Evolutionary conservation across 495 filamentous ascomycete species (phyloP).

Genomic region (Venustampulla echinocandica): DNA sequence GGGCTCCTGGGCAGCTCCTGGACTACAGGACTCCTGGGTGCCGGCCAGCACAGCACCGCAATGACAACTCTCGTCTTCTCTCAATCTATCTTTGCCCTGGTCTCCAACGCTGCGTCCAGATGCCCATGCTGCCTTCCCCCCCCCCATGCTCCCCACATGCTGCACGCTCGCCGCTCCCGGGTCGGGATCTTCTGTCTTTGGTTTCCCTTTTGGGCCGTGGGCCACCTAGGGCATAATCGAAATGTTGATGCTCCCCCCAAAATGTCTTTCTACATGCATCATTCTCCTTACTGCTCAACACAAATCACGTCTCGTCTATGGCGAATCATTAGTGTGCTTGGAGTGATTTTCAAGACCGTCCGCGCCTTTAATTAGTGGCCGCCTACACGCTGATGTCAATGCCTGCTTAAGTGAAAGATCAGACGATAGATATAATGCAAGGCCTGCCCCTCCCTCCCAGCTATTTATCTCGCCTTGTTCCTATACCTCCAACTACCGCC

Average conservation of each 20-base stretch:
- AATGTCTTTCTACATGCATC: constrained; percentile 10
- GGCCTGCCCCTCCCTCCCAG: constrained; percentile 18
- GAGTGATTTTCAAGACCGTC: constrained; percentile 17
- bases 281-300: constrained; percentile 14
- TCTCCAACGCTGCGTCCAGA: too few species aligned
- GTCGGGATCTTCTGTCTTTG: constrained; percentile 13
- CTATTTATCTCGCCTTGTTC: constrained; percentile 12
- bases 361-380: constrained; percentile 21
- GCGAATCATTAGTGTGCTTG: constrained; percentile 19
- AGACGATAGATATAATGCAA: constrained; percentile 26
- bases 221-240: constrained; percentile 14
- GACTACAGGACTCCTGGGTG: background rate
- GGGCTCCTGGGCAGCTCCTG: background rate
- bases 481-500: constrained; percentile 17
- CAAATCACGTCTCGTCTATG: constrained; percentile 19
- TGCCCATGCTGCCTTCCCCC: constrained; percentile 1
- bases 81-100: too few species aligned
- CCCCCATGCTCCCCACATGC: background rate
- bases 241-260: constrained; percentile 10
- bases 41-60: too few species aligned
- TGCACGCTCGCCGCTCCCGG: constrained; percentile 1
- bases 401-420: constrained; percentile 18
- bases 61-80: too few species aligned
- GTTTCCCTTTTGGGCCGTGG: constrained; percentile 15
- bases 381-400: constrained; percentile 18